Evolutionary conservation across 139 green algal genomes (phyloP), one percentile per base, ranked within the genome.

Genomic region (Desmodesmus armatus): DNA sequence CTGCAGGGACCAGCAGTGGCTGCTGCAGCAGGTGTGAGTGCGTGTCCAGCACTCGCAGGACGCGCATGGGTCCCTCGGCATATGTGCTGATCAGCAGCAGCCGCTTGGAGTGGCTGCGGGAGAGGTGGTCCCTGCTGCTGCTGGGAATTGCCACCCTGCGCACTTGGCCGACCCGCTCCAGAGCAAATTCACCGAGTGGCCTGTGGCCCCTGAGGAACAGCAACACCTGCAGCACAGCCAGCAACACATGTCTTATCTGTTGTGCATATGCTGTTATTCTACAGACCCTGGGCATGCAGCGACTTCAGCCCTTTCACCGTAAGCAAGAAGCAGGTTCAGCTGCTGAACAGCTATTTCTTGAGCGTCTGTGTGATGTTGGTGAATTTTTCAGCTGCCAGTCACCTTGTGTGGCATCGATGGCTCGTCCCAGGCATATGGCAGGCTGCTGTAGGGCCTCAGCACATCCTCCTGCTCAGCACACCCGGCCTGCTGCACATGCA

Each of bases 361-460:
- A n/a, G n/a, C n/a, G n/a, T n/a, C n/a, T n/a, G n/a, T n/a, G n/a
- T n/a, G n/a, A n/a, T n/a, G n/a, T n/a, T n/a, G n/a, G 66, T 33
- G 9, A 29, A 33, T 33, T 40, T 13, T 47, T 29, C 33, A 29
- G 66, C 33, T 23, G 21, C 5, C 66, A 19, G 41, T 55, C 51
- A 84, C 85, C 66, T 63, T 88, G 84, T 96, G 93, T 5, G 86
- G 86, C 44, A 83, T 37, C 19, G 88, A 78, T 6, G 94, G 95
- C 83, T 98, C 94, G 76, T 98, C 95, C 95, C 95, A 98, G 1
- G 95, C 92, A 81, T 95, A 98, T 37, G 90, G 87, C 55, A 97
- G 80, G 49, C 89, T 93, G 60, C 89, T 94, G 90, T 96, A 98
- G 11, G 95, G 94, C 33, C 92, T 88, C 39, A 98, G 84, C 47